Evolutionary conservation across 306 rosid species (phyloP), one percentile per base, ranked within the genome.

Genomic region (Myrica gale): DNA sequence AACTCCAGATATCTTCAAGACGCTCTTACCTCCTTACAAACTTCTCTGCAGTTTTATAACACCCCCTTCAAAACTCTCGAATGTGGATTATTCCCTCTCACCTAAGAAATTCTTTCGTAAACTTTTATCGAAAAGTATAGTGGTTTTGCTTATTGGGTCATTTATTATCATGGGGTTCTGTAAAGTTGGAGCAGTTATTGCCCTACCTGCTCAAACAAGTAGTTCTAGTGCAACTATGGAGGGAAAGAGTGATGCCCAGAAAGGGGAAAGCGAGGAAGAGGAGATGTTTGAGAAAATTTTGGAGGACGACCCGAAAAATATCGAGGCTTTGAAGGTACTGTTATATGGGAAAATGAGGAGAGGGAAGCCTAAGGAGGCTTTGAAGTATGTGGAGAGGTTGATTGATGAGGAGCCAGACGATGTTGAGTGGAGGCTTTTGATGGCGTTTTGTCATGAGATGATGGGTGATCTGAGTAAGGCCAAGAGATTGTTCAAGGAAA

Each of bases 371-470:
- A 78, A 84, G 62, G 90, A 89, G 76, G 97, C 97, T 75, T 83
- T 91, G 69, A 86, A 86, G 74, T 89, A 88, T 74, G 96, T 90
- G 78, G 91, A 87, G 91, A 86, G 50, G 79, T 79, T 94, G 88
- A 88, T 85, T 82, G 84, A 82, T 54, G 78, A 63, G 46, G 93
- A 94, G 78, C 97, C 98, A 0, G 71, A 89, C 2, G 96, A 87
- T 67, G 89, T 89, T 68, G 97, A 94, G 58, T 94, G 98, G 98
- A 85, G 83, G 84, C 96, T 94, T 76, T 80, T 94, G 89, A 65
- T 85, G 58, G 96, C 98, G 15, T 87, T 91, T 72, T 91, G 91
- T 80, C 80, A 87, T 58, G 98, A 94, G 85, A 86, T 85, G 41
- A 86, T 91, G 90, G 97, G 97, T 62, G 72, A 75, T 1, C 80